phyloP scores from a whole-genome alignment of 164 flowering plant species.

The Vitis amurensis region DNA sequence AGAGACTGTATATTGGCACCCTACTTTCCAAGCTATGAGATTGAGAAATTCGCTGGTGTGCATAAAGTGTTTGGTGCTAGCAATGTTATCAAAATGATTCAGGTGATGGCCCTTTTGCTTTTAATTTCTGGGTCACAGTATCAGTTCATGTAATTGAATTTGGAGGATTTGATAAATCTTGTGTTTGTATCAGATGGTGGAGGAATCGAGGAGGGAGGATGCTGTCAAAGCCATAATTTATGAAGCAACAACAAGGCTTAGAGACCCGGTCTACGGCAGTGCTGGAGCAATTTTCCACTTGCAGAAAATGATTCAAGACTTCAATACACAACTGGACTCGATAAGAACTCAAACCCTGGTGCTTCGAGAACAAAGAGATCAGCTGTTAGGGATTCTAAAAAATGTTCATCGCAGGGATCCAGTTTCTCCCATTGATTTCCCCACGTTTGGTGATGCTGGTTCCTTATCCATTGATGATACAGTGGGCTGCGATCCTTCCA shows the following conservation, averaged over 20 bases:
- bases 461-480: conserved; percentile 1
- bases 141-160: too few relatives aligned
- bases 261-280: conserved; percentile 42
- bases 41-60: conserved; percentile 39
- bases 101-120: conserved; percentile 18
- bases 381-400: conserved; percentile 24
- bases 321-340: conserved; percentile 16
- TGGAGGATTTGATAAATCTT: not conserved
- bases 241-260: conserved; percentile 38
- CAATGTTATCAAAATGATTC: conserved; percentile 52
- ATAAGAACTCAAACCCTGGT: conserved; percentile 15
- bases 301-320: conserved; percentile 30
- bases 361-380: conserved; percentile 22
- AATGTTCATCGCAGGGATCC: conserved; percentile 10
- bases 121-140: too few relatives aligned
- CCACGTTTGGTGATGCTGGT: not conserved
- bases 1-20: conserved; percentile 43
- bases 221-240: conserved; percentile 38
- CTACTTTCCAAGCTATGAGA: conserved; percentile 38
- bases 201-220: conserved; percentile 38
- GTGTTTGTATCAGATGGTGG: conserved; percentile 32
- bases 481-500: conserved; percentile 12
- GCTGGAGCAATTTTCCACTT: conserved; percentile 34
- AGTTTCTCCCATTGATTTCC: conserved; percentile 3
- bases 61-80: conserved; percentile 64